These are phyloP conservation scores for Talaromyces nanjingensis DNA, from an alignment of 495 filamentous ascomycete species.

Conservation along the genomic window DNA sequence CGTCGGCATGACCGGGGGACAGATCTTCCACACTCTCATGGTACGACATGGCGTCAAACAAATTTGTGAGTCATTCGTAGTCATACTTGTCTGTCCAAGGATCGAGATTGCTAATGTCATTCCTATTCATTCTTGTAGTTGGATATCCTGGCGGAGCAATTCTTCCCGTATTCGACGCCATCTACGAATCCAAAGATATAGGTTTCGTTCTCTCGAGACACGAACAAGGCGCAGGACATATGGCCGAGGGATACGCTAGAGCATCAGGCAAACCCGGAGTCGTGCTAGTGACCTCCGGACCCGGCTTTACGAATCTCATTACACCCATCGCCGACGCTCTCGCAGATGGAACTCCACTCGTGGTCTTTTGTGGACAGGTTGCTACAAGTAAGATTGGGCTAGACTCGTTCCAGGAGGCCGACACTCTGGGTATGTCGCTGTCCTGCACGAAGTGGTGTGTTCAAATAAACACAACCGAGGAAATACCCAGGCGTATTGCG, in stretches of 20 bases:
- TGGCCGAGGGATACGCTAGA: slow-evolving; percentile 60
- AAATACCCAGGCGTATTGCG: slow-evolving; percentile 50
- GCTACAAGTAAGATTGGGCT: slow-evolving; percentile 47
- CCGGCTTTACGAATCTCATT: slow-evolving; percentile 54
- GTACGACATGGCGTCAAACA: too few relatives aligned
- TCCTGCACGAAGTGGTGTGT: slow-evolving; percentile 61
- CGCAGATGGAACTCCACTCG: slow-evolving; percentile 54
- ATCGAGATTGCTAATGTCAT: too few relatives aligned
- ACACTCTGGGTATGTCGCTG: slow-evolving; percentile 51
- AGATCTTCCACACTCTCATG: too few relatives aligned
- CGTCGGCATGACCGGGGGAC: too few relatives aligned
- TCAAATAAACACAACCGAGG: slow-evolving; percentile 51
- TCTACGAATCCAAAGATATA: slow-evolving; percentile 13
- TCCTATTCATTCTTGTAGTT: too few relatives aligned
- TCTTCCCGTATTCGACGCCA: too few relatives aligned
- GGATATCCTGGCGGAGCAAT: too few relatives aligned
- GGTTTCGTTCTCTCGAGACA: slow-evolving; percentile 48
- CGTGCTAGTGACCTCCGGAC: slow-evolving; percentile 56
- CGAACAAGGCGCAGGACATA: slow-evolving; percentile 60
- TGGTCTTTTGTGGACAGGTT: slow-evolving; percentile 57
- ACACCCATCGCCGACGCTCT: slow-evolving; percentile 56
- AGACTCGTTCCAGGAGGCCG: slow-evolving; percentile 57
- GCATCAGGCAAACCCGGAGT: slow-evolving; percentile 53
- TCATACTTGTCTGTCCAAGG: too few relatives aligned
- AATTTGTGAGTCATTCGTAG: too few relatives aligned